Base-by-base conservation (phyloP, 2,329 filamentous ascomycete species). In the Gliomastix tumulicola region DNA sequence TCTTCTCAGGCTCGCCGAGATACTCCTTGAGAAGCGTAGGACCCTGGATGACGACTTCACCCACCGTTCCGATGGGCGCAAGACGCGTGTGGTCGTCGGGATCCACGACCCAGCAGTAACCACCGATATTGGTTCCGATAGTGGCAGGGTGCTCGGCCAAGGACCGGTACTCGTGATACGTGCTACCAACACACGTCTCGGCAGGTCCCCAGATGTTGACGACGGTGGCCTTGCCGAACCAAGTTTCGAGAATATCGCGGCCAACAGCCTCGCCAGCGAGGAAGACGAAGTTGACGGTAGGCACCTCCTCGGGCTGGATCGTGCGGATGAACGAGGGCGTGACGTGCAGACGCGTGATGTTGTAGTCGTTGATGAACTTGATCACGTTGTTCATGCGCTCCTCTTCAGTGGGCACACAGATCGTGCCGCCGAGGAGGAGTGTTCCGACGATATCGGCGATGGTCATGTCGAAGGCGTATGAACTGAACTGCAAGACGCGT, bases 11-110 rank as follows among this genome's bases (percentile, higher is more conserved):
- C 8, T 50, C 43, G 37, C 66, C 65, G 15, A 71, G 49, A 38
- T 75, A 76, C 21, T 69, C 67, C 22, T 62, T 54, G 17, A 64
- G 66, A 13, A 75, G 6, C 32, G 33, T 27, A n/a, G 33, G 33
- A 16, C 33, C 21, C 60, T 56, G 56, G 32, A 66, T 41, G 12
- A 57, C 40, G n/a, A 60, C 43, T 40, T 60, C 57, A 4, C 52
- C 53, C 8, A 47, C 19, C 6, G 31, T 33, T 3, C 50, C 50
- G 8, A 52, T 25, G 3, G 50, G 49, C 3, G 40, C 32, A 8
- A 52, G 41, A 11, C 35, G 22, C 18, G 43, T 19, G 32, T 35
- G 21, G 25, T 50, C 37, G 16, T 39, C 36, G 6, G 41, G 23
- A 12, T 48, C 41, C 11, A 45, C 40, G 30, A 53, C 36, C 42